Evolutionary conservation across 176 grass and related monocot species (phyloP), one percentile per base, ranked within the genome.

Genomic region (Ensete ventricosum): DNA sequence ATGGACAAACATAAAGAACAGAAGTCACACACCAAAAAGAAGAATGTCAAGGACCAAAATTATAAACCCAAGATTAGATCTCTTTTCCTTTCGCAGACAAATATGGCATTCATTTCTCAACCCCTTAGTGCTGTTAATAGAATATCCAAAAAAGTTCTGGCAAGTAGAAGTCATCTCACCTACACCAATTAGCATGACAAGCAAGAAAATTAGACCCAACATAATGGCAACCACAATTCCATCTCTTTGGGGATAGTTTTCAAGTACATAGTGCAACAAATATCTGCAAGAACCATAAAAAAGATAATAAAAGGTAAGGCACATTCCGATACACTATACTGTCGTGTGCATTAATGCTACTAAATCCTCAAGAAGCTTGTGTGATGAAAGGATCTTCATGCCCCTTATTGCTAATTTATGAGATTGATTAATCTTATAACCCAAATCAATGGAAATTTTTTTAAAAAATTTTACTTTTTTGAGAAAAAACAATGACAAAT

Each of bases 191-290:
- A 74, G 53, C 10, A 16, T 24, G 52, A 74, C 72, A 55, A 74
- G 16, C 72, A 57, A 55, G 52, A 54, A 57, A 19, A 74, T 23
- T 17, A 74, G 72, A 2, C 72, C 72, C 26, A 57, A 57, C 72
- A 24, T 16, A 74, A 14, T 54, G 22, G 52, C 72, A 74, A 14
- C 57, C 2, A 13, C 13, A 29, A 55, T 57, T 29, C n/a, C 72
- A 74, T 74, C 72, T 9, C 72, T 57, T 55, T 58, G 72, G 25
- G 72, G 72, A 74, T 57, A 26, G 57, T 55, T 34, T 57, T 13
- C 19, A 17, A 74, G 52, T 9, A 74, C 12, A 57, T 74, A 74
- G 53, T 29, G 50, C 7, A 74, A 17, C 53, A 74, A 74, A 74
- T 74, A 74, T 55, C 72, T 74, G 53, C 22, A 74, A 55, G 11